Evolutionary conservation across 2,329 filamentous ascomycete genomes (phyloP).

Genomic region (Albifimbria verrucaria): DNA sequence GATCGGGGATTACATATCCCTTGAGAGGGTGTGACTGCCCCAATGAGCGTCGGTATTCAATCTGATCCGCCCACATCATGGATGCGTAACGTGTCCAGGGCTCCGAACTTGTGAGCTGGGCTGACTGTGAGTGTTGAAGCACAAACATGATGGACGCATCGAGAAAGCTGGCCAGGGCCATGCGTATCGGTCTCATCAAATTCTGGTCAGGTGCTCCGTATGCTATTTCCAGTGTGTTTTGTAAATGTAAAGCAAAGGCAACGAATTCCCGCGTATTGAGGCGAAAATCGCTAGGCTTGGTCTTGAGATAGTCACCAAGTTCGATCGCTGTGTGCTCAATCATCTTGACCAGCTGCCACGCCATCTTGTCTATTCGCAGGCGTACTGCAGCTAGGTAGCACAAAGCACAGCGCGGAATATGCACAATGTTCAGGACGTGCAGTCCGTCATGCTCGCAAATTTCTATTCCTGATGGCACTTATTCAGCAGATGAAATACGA

Average conservation of each 20-base stretch:
- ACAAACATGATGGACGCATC: conserved; percentile 20
- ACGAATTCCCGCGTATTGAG: conserved; percentile 15
- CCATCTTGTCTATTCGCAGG: conserved; percentile 24
- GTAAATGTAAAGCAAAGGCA: conserved; percentile 21
- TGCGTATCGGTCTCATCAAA: conserved; percentile 27
- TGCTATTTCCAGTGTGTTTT: conserved; percentile 25
- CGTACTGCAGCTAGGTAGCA: conserved; percentile 27
- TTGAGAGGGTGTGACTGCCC: conserved; percentile 7
- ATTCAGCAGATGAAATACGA: no score
- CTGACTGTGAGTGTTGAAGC: conserved; percentile 17
- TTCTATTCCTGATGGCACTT: conserved; percentile 19
- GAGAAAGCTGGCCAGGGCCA: conserved; percentile 27
- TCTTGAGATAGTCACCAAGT: conserved; percentile 16
- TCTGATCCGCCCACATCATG: conserved; percentile 22
- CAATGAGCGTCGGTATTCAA: conserved; percentile 18
- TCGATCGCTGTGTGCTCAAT: conserved; percentile 21
- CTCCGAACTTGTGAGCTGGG: conserved; percentile 17
- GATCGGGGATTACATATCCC: conserved; percentile 13
- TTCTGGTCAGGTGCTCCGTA: conserved; percentile 16
- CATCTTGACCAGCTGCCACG: conserved; percentile 20
- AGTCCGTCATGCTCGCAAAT: conserved; percentile 21
- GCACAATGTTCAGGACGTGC: conserved; percentile 20
- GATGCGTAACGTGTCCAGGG: conserved; percentile 20
- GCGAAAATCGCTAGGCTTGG: conserved; percentile 8
- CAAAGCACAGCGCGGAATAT: conserved; percentile 29